Percentiles rank a stretch among this genome's conserved stretches.
phyloP scores from a whole-genome alignment of 805 yeast genomes.

The Ogataea chonburiensis region DNA sequence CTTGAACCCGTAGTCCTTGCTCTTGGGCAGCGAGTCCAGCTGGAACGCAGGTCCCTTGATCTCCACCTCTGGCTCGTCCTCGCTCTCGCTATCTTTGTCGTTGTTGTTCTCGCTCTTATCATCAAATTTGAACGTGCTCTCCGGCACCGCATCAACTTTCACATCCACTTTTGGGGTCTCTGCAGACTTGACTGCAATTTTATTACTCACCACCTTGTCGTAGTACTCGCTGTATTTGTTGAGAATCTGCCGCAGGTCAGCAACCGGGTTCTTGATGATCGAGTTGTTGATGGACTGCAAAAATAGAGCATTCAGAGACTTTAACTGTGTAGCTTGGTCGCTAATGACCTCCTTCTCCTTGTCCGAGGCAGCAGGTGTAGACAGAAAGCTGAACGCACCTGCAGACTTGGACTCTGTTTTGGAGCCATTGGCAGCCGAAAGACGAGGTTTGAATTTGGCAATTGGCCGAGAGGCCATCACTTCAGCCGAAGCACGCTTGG shows the following conservation, averaged over 20 bases:
- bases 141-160: constrained; percentile 8
- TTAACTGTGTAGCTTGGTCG: constrained; percentile 45
- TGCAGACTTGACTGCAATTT: constrained; percentile 27
- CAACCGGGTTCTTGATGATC: constrained; percentile 45
- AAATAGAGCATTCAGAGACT: constrained; percentile 66
- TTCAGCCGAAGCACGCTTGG: constrained; percentile 53
- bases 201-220: constrained; percentile 35
- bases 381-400: constrained; percentile 17
- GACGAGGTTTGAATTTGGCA: constrained; percentile 52
- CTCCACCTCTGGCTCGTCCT: constrained; percentile 37
- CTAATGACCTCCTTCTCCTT: constrained; percentile 3
- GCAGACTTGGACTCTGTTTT: constrained; percentile 10
- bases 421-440: constrained; percentile 13
- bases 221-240: constrained; percentile 59
- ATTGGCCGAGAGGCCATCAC: constrained; percentile 71
- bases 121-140: constrained; percentile 7
- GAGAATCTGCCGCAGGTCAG: constrained; percentile 54
- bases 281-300: constrained; percentile 45
- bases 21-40: constrained; percentile 44
- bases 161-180: constrained; percentile 27
- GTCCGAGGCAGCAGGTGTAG: constrained; percentile 2
- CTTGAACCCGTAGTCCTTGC: constrained; percentile 50
- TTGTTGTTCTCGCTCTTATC: constrained; percentile 23
- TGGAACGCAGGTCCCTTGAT: constrained; percentile 72
- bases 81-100: constrained; percentile 5